phyloP scores from a whole-genome alignment of 2,329 filamentous ascomycete genomes.

The Tricladium varicosporioides region DNA sequence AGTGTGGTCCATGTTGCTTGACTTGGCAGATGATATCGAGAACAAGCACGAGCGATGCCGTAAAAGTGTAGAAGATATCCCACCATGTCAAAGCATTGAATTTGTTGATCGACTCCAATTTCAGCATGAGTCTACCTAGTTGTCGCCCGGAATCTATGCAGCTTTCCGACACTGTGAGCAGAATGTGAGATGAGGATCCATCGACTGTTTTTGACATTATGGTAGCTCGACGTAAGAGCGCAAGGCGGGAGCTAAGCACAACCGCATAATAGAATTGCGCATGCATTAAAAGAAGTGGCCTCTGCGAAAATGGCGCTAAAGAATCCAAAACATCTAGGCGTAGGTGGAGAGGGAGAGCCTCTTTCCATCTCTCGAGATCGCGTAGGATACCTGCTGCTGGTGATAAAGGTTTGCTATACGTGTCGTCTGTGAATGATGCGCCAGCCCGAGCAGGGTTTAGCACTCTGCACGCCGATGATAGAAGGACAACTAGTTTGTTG shows the following conservation, averaged over 20 bases:
- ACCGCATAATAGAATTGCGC: conserved; percentile 41
- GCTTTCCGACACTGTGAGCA: conserved; percentile 35
- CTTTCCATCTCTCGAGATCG: conserved; percentile 40
- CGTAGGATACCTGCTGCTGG: conserved; percentile 38
- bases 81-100: conserved; percentile 42
- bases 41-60: conserved; percentile 38
- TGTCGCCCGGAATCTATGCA: conserved; percentile 39
- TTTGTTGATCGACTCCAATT: conserved; percentile 36
- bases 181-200: conserved; percentile 29
- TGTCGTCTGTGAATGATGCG: conserved; percentile 30
- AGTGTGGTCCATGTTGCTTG: conserved; percentile 23
- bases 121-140: conserved; percentile 35
- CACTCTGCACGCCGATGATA: conserved; percentile 39
- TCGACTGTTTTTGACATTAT: conserved; percentile 27
- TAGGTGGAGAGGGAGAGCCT: conserved; percentile 38
- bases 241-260: conserved; percentile 38
- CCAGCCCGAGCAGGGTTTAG: conserved; percentile 30
- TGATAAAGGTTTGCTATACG: conserved; percentile 38
- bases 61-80: conserved; percentile 41
- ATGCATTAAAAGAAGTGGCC: conserved; percentile 40
- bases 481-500: conserved; percentile 35
- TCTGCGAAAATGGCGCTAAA: conserved; percentile 35
- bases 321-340: conserved; percentile 31
- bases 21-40: conserved; percentile 37
- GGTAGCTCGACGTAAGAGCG: conserved; percentile 38